Evolutionary conservation across 495 filamentous ascomycete genomes (phyloP).

Genomic region (Hypomontagnella monticulosa): DNA sequence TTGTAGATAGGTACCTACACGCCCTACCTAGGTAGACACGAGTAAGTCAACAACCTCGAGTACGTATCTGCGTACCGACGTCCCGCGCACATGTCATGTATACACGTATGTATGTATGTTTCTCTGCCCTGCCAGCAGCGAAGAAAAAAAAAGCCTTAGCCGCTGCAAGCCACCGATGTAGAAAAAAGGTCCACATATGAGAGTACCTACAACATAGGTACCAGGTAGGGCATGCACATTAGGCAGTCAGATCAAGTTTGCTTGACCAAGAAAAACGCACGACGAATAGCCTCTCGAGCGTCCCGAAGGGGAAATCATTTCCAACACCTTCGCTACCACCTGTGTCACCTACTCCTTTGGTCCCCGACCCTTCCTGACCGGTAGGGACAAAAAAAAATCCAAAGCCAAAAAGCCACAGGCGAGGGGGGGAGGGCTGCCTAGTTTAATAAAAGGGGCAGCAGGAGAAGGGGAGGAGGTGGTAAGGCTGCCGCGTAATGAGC

Average conservation of each 20-base stretch:
- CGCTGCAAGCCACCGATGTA: constrained; percentile 21
- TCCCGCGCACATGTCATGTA: too few species aligned
- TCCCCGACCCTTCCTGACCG: constrained; percentile 22
- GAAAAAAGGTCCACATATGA: neutral
- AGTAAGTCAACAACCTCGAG: too few species aligned
- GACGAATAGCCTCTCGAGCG: neutral
- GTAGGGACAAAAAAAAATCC: neutral
- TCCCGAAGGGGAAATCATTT: constrained; percentile 12
- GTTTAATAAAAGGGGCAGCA: neutral
- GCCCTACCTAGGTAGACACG: too few species aligned
- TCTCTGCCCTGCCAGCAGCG: too few species aligned
- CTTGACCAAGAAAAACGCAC: constrained; percentile 9
- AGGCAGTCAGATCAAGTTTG: constrained; percentile 12
- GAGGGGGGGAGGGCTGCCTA: neutral
- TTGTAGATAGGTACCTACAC: neutral
- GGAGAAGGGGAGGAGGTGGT: neutral
- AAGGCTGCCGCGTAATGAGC: constrained; percentile 15
- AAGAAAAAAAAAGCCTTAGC: constrained; percentile 1
- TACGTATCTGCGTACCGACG: too few species aligned
- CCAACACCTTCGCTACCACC: constrained; percentile 8
- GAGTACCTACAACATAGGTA: too few species aligned
- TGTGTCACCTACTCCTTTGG: constrained; percentile 36
- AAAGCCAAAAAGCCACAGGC: too few species aligned
- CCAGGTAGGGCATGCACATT: neutral
- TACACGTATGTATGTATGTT: too few species aligned